These are phyloP conservation scores for Aspergillus neotritici DNA, from an alignment of 2,329 filamentous ascomycete genomes.

Conservation along the genomic window DNA sequence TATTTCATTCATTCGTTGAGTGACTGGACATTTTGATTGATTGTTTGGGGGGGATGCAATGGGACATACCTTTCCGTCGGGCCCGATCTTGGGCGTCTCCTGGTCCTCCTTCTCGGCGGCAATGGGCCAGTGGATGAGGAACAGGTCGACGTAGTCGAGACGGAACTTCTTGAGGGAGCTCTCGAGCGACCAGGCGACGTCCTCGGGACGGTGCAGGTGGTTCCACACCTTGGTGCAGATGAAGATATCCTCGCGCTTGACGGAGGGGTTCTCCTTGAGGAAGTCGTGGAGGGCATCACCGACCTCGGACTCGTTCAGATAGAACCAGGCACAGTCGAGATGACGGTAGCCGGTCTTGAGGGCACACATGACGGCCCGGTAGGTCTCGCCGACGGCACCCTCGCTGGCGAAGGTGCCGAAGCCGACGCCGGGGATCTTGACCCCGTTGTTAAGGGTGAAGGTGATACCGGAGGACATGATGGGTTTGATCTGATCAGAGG, in stretches of 20 bases:
- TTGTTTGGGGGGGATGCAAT: background rate
- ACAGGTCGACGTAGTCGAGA: constrained; percentile 67
- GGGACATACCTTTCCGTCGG: constrained; percentile 46
- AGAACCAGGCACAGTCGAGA: constrained; percentile 53
- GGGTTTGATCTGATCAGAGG: constrained; percentile 7
- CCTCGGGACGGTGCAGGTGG: constrained; percentile 45
- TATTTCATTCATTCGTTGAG: background rate
- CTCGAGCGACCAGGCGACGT: constrained; percentile 49
- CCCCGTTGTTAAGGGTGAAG: constrained; percentile 53
- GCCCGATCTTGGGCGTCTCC: constrained; percentile 45
- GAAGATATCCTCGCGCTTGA: constrained; percentile 49
- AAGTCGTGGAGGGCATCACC: constrained; percentile 52
- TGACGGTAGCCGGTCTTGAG: constrained; percentile 50
- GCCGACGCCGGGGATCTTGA: constrained; percentile 57
- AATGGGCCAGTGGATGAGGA: constrained; percentile 52
- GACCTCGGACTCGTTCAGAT: constrained; percentile 51
- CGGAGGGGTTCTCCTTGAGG: constrained; percentile 43
- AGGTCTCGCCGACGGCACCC: constrained; percentile 55
- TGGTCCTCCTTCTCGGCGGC: constrained; percentile 47
- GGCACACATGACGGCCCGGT: constrained; percentile 48
- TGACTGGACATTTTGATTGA: constrained; percentile 1
- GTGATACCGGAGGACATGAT: constrained; percentile 52
- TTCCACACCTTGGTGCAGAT: constrained; percentile 51
- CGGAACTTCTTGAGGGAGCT: constrained; percentile 60
- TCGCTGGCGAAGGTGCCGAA: constrained; percentile 65